A percentile compares a stretch with the other conserved stretches of the same genome.
Conservation (phyloP, 2,329 filamentous ascomycete species). For the Colletotrichum phormii region DNA sequence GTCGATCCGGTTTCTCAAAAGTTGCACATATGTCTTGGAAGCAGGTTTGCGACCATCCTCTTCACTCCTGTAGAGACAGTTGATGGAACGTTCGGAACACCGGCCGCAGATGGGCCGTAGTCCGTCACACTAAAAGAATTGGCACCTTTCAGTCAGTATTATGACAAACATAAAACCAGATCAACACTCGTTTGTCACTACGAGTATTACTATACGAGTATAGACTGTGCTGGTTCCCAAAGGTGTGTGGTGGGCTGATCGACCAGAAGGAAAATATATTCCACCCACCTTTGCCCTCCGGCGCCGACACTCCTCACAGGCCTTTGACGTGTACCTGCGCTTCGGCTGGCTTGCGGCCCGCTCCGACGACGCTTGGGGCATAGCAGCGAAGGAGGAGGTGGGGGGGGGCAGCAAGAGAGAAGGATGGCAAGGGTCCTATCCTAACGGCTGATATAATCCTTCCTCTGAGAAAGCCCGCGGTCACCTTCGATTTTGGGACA, state of each 20-base stretch:
- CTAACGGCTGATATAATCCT: neutral
- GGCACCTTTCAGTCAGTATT: conserved; percentile 7
- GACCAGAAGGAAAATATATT: neutral
- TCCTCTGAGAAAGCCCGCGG: neutral
- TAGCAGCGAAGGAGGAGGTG: conserved; percentile 5
- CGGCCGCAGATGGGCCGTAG: conserved; percentile 45
- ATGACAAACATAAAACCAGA: neutral
- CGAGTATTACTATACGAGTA: no score
- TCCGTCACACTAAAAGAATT: conserved; percentile 46
- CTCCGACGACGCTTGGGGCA: conserved; percentile 26
- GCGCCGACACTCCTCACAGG: conserved; percentile 51
- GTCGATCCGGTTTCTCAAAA: conserved; percentile 47
- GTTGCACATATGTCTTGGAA: conserved; percentile 48
- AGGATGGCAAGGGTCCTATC: conserved; percentile 19
- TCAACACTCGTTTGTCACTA: neutral
- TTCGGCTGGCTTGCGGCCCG: conserved; percentile 27
- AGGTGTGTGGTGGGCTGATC: neutral
- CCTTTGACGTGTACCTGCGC: conserved; percentile 41
- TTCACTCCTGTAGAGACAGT: conserved; percentile 45
- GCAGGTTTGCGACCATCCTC: conserved; percentile 50
- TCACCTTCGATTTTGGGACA: neutral
- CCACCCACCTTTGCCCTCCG: conserved; percentile 48
- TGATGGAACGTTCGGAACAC: conserved; percentile 44
- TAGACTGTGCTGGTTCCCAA: no score
- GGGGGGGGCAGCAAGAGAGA: no score